These are phyloP conservation scores for Pseudopyrenochaeta lycopersici DNA, from an alignment of 2,329 filamentous ascomycete genomes.

Conservation along the genomic window DNA sequence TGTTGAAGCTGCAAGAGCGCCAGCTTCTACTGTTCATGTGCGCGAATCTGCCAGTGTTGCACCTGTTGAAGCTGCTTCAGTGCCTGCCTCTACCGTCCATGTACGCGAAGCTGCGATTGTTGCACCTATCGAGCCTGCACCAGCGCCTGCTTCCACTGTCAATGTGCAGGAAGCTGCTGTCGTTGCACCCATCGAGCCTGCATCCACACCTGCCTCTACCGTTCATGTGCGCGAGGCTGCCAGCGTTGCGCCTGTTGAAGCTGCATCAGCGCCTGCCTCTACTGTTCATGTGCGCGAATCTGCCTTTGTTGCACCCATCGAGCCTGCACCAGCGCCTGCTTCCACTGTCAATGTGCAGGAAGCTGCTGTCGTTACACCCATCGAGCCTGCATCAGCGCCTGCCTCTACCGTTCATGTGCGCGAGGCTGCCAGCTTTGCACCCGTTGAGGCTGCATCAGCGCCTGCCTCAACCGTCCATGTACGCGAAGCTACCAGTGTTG, in stretches of 20 bases:
- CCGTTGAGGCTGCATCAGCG: neutral
- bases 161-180: too few relatives aligned
- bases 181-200: too few relatives aligned
- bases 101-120: conserved; percentile 5
- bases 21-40: neutral
- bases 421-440: conserved; percentile 2
- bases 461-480: neutral
- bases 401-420: neutral
- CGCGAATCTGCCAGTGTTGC: conserved; percentile 1
- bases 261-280: too few relatives aligned
- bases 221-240: too few relatives aligned
- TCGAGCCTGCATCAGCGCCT: neutral
- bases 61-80: neutral
- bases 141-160: neutral
- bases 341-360: neutral
- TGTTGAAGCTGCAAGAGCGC: neutral
- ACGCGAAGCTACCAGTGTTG: neutral
- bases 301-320: conserved; percentile 7
- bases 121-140: conserved; percentile 1
- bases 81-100: neutral
- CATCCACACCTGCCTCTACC: too few relatives aligned
- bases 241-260: too few relatives aligned
- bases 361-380: conserved; percentile 6
- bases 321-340: neutral
- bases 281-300: conserved; percentile 2